phyloP scores from a whole-genome alignment of 441 rosid genomes.

The Pelargonium fulgidum region DNA sequence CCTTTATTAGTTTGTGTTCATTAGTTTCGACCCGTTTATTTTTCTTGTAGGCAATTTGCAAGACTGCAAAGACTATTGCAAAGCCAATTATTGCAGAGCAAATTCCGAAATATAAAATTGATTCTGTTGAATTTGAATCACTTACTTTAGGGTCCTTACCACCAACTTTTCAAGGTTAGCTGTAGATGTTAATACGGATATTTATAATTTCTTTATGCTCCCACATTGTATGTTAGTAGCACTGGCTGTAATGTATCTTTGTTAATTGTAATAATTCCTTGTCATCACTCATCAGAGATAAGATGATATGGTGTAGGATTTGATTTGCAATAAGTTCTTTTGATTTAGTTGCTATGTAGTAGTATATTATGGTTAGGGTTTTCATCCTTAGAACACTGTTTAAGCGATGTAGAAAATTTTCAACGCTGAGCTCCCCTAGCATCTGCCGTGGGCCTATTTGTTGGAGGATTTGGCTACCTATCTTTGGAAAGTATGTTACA shows the following conservation, averaged over 20 bases:
- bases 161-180: constrained; percentile 76
- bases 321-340: too few relatives aligned
- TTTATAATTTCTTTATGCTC: background rate
- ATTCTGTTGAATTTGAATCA: constrained; percentile 75
- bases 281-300: too few relatives aligned
- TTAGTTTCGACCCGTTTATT: constrained; percentile 10
- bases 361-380: too few relatives aligned
- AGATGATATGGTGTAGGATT: too few relatives aligned
- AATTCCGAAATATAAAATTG: constrained; percentile 89
- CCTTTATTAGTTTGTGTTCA: constrained; percentile 14
- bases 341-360: too few relatives aligned
- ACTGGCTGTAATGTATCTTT: background rate
- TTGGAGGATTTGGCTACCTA: too few relatives aligned
- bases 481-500: too few relatives aligned
- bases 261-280: background rate
- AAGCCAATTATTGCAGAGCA: constrained; percentile 85
- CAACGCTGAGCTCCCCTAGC: too few relatives aligned
- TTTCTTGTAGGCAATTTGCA: constrained; percentile 66
- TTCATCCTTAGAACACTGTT: too few relatives aligned
- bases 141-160: constrained; percentile 87
- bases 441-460: too few relatives aligned
- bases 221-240: background rate
- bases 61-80: constrained; percentile 59
- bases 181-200: background rate
- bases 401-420: too few relatives aligned